A percentile compares a stretch with the other conserved stretches of the same genome.
phyloP scores from a whole-genome alignment of 2,329 filamentous ascomycete genomes.

The Fusarium tuaranense region DNA sequence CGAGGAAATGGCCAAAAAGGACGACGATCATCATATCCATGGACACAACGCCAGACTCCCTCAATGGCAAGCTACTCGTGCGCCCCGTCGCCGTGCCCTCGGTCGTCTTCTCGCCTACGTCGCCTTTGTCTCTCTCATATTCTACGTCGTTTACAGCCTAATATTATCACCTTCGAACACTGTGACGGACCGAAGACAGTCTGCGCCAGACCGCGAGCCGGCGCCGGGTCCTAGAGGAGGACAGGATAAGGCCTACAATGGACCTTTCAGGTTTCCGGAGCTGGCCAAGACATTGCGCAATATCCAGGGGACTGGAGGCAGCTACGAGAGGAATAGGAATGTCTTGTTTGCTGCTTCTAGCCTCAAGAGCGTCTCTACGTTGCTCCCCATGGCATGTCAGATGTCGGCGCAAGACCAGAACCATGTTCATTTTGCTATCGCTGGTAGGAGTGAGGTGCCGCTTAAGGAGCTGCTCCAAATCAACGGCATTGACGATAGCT shows the following conservation, averaged over 20 bases:
- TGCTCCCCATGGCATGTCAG: constrained; percentile 87
- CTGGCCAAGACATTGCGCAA: constrained; percentile 73
- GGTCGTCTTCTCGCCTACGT: constrained; percentile 64
- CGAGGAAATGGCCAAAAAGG: constrained; percentile 70
- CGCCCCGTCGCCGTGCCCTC: constrained; percentile 63
- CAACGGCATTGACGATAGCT: constrained; percentile 81
- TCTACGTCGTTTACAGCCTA: constrained; percentile 55
- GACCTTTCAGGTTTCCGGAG: constrained; percentile 75
- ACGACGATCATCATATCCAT: constrained; percentile 62
- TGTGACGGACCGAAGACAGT: constrained; percentile 7
- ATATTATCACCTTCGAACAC: constrained; percentile 58
- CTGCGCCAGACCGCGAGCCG: constrained; percentile 14
- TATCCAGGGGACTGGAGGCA: constrained; percentile 66
- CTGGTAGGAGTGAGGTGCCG: constrained; percentile 78
- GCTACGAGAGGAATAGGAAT: constrained; percentile 69
- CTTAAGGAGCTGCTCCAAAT: constrained; percentile 77
- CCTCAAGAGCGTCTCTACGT: constrained; percentile 75
- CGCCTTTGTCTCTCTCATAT: constrained; percentile 63
- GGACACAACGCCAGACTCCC: constrained; percentile 43
- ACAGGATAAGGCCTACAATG: constrained; percentile 69
- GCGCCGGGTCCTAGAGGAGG: constrained; percentile 13
- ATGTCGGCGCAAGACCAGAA: constrained; percentile 80
- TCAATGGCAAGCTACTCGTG: constrained; percentile 56
- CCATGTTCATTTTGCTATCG: constrained; percentile 83
- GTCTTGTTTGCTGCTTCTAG: constrained; percentile 84